A percentile compares a stretch with the other conserved stretches of the same genome.
phyloP scores from a whole-genome alignment of 2,329 filamentous ascomycete species.

The Periconia sp. region DNA sequence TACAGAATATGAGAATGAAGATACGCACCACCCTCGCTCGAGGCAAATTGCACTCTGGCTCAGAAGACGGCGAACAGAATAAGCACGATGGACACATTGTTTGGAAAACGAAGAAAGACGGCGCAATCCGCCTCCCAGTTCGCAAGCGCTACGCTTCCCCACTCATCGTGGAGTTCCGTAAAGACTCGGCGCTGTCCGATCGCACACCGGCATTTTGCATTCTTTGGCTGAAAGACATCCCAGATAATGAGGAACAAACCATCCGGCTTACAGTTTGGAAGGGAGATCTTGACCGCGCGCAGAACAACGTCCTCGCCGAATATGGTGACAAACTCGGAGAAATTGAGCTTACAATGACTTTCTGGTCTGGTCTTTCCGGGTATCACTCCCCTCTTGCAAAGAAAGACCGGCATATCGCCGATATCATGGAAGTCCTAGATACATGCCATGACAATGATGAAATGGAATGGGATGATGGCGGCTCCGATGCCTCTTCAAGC shows the following conservation, averaged over 20 bases:
- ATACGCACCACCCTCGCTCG: constrained; percentile 63
- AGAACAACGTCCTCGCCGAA: constrained; percentile 53
- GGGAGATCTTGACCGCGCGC: constrained; percentile 65
- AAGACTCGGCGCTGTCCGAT: constrained; percentile 60
- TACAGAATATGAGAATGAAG: constrained; percentile 62
- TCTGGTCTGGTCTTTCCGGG: constrained; percentile 67
- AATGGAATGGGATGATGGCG: constrained; percentile 37
- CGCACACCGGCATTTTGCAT: constrained; percentile 67
- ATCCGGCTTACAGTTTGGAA: constrained; percentile 70
- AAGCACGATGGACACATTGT: constrained; percentile 44
- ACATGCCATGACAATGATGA: constrained; percentile 64
- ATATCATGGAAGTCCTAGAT: constrained; percentile 70
- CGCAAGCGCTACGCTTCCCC: constrained; percentile 66
- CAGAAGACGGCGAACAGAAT: constrained; percentile 31
- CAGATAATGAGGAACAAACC: constrained; percentile 68
- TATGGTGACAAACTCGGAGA: constrained; percentile 65
- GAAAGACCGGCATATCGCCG: constrained; percentile 60
- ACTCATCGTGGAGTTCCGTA: constrained; percentile 65
- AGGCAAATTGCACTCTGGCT: constrained; percentile 62
- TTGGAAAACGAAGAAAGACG: constrained; percentile 60
- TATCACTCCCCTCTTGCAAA: constrained; percentile 64
- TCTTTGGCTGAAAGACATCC: constrained; percentile 72
- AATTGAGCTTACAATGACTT: constrained; percentile 63
- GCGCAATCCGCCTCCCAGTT: constrained; percentile 61
- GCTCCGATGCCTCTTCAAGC: not conserved